These are phyloP conservation scores for Xylona heveae DNA, from an alignment of 495 filamentous ascomycete genomes.

Conservation along the genomic window DNA sequence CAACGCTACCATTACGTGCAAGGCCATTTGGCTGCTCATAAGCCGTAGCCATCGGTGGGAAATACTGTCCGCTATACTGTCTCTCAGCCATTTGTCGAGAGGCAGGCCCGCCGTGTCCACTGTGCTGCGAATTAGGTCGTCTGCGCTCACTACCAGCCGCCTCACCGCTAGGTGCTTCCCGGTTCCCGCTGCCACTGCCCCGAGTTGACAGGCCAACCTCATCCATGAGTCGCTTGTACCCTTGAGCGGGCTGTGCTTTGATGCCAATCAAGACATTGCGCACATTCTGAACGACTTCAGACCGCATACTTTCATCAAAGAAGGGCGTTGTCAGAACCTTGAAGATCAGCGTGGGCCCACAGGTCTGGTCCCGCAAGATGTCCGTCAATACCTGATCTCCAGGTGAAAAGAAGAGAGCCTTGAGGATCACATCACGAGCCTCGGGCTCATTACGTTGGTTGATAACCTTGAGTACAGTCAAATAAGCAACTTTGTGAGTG, in stretches of 20 bases:
- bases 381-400: slow-evolving; percentile 76
- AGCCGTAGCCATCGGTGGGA: slow-evolving; percentile 16
- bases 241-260: slow-evolving; percentile 84
- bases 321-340: slow-evolving; percentile 96
- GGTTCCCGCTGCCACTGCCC: slow-evolving; percentile 12
- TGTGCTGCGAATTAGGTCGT: slow-evolving; percentile 25
- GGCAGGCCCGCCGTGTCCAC: slow-evolving; percentile 17
- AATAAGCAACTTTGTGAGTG: slow-evolving; percentile 95
- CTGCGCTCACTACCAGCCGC: slow-evolving; percentile 22
- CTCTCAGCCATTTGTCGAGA: slow-evolving; percentile 22
- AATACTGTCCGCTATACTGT: slow-evolving; percentile 24
- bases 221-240: slow-evolving; percentile 96
- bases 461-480: slow-evolving; percentile 94
- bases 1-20: slow-evolving; percentile 18
- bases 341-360: slow-evolving; percentile 89
- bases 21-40: slow-evolving; percentile 14
- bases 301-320: slow-evolving; percentile 80
- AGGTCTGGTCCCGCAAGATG: slow-evolving; percentile 77
- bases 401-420: slow-evolving; percentile 84
- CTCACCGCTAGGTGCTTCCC: slow-evolving; percentile 15
- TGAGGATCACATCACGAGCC: slow-evolving; percentile 76
- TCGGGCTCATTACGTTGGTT: slow-evolving; percentile 92
- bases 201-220: slow-evolving; percentile 72
- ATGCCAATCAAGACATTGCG: slow-evolving; percentile 71
- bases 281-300: slow-evolving; percentile 75